These are phyloP conservation scores for Leccinum rimulosum DNA, from an alignment of 768 basidiomycete genomes.

Conservation along the genomic window DNA sequence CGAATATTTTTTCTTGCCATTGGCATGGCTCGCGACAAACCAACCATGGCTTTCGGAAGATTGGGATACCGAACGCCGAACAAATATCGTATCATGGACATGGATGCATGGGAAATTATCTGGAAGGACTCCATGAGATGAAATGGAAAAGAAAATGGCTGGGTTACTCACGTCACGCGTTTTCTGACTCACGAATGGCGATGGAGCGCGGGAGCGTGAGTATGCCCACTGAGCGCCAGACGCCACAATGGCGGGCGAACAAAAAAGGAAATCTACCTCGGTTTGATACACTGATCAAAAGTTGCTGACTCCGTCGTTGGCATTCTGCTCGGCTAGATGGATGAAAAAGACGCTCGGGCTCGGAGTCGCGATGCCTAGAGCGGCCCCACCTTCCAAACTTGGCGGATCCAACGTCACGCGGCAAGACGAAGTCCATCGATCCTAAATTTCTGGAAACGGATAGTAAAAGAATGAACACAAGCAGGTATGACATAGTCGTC, in stretches of 20 bases:
- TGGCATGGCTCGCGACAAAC: constrained; percentile 20
- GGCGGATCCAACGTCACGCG: background rate
- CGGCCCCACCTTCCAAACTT: background rate
- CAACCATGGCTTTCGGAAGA: constrained; percentile 11
- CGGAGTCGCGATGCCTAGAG: background rate
- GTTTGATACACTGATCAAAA: background rate
- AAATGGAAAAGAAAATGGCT: constrained; percentile 5
- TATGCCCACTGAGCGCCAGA: background rate
- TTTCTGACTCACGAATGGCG: background rate
- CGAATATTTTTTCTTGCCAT: background rate
- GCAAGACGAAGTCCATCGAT: background rate
- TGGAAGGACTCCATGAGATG: background rate
- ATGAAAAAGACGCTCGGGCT: background rate
- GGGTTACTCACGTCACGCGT: background rate
- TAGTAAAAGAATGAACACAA: background rate
- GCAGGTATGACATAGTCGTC: background rate
- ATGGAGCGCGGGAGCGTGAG: background rate
- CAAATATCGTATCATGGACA: background rate
- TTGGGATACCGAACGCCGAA: background rate
- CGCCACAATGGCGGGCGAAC: constrained; percentile 2
- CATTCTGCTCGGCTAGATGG: background rate
- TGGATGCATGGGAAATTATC: background rate
- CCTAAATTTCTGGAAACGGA: background rate
- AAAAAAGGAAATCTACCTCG: background rate
- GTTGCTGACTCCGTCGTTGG: background rate